phyloP scores from a whole-genome alignment of 2,329 filamentous ascomycete species.

The Colletotrichum navitas region DNA sequence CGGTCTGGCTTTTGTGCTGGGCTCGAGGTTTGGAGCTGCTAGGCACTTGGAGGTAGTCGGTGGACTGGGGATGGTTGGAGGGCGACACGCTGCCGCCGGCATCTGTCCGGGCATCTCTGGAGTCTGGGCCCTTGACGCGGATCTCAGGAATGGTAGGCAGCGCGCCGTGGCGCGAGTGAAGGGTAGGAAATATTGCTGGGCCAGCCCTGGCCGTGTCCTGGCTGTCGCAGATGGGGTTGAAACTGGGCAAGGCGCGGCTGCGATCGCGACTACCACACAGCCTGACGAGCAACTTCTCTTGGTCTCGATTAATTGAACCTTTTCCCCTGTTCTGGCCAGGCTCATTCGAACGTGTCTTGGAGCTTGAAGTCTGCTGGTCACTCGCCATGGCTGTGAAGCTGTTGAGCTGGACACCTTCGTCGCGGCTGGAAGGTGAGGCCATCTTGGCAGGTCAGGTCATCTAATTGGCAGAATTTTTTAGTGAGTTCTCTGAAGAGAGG shows the following conservation, averaged over 20 bases:
- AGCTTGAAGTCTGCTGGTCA: not conserved
- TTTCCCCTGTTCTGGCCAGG: accelerated
- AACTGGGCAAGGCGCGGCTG: too few relatives aligned
- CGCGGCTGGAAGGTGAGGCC: not conserved
- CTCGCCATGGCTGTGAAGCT: too few relatives aligned
- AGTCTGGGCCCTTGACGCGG: constrained; percentile 5
- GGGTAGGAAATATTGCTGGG: too few relatives aligned
- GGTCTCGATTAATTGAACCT: too few relatives aligned
- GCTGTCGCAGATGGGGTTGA: too few relatives aligned
- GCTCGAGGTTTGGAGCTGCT: not conserved
- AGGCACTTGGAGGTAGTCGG: constrained; percentile 10
- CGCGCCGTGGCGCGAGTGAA: not conserved
- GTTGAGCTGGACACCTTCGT: too few relatives aligned
- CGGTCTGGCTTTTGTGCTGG: not conserved
- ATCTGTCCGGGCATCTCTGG: not conserved
- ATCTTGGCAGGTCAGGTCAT: not conserved
- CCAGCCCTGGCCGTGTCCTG: too few relatives aligned
- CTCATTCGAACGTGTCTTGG: not conserved
- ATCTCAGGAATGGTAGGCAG: constrained; percentile 1
- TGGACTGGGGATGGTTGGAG: not conserved
- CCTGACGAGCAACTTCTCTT: too few relatives aligned
- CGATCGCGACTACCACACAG: not conserved
- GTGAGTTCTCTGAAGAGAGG: not conserved
- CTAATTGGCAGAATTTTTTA: not conserved
- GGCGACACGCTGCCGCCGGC: constrained; percentile 10